A percentile compares a stretch with the other conserved stretches of the same genome.
Conservation (phyloP, 192 early-diverging fungal genomes). For the Coemansia sp. region DNA sequence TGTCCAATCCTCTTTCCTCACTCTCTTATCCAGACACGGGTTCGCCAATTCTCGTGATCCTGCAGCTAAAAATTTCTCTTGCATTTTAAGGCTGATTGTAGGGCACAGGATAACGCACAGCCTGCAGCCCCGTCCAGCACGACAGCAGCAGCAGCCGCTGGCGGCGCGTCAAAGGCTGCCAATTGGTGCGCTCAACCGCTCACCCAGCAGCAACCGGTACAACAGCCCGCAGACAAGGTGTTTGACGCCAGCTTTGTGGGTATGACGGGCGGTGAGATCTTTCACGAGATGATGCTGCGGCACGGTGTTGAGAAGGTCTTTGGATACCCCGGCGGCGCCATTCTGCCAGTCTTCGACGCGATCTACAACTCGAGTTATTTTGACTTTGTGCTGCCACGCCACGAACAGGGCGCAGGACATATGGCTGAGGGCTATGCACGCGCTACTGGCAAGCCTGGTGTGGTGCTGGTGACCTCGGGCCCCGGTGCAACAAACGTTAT, state of each 20-base stretch:
- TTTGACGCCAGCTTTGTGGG: conserved; percentile 88
- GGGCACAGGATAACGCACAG: conserved; percentile 36
- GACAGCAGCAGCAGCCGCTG: conserved; percentile 8
- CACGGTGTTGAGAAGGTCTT: conserved; percentile 92
- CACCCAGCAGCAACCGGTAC: conserved; percentile 2
- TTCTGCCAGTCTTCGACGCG: conserved; percentile 97
- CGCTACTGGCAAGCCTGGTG: conserved; percentile 67
- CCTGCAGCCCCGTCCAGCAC: conserved; percentile 14
- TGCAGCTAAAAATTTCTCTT: conserved; percentile 1
- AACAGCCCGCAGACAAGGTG: conserved; percentile 37
- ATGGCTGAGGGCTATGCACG: conserved; percentile 98
- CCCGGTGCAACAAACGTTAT: conserved; percentile 98
- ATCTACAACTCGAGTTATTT: conserved; percentile 95
- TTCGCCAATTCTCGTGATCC: neutral
- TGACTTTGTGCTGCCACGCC: conserved; percentile 93
- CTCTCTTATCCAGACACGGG: neutral
- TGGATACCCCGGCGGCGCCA: conserved; percentile 98
- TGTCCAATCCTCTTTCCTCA: neutral
- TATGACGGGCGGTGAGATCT: conserved; percentile 96
- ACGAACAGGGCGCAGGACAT: conserved; percentile 98
- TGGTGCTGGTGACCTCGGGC: conserved; percentile 83
- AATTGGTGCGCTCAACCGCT: conserved; percentile 13
- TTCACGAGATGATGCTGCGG: conserved; percentile 98
- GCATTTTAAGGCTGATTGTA: conserved; percentile 8
- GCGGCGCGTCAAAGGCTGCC: conserved; percentile 6